Conservation (phyloP, 2,329 filamentous ascomycete species). For the Botryosphaeria dothidea region DNA sequence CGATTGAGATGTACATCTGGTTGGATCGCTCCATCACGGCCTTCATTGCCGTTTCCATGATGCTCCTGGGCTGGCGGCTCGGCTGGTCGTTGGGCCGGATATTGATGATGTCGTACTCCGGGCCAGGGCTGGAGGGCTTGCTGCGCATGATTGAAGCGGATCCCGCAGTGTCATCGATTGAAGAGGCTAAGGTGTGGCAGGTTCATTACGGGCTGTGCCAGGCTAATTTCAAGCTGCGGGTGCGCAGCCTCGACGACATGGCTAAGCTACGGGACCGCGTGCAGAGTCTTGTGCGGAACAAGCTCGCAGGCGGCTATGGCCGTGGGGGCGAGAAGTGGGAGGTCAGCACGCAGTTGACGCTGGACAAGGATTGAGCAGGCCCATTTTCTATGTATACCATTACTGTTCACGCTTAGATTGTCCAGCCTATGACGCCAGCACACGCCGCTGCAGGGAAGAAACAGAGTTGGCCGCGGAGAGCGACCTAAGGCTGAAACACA, state of each 20-base stretch:
- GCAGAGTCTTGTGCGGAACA: slow-evolving; percentile 76
- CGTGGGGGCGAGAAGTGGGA: slow-evolving; percentile 85
- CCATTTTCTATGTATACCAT: background rate
- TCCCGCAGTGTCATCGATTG: slow-evolving; percentile 71
- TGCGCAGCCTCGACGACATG: slow-evolving; percentile 65
- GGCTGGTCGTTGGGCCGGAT: slow-evolving; percentile 87
- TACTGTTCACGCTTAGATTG: background rate
- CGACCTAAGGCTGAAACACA: background rate
- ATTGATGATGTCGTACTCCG: slow-evolving; percentile 87
- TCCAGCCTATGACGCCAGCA: background rate
- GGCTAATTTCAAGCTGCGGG: slow-evolving; percentile 83
- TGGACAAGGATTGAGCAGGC: slow-evolving; percentile 25
- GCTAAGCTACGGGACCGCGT: slow-evolving; percentile 75
- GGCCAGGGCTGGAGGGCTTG: slow-evolving; percentile 66
- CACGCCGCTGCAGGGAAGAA: background rate
- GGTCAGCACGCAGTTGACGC: slow-evolving; percentile 78
- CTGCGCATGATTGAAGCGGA: slow-evolving; percentile 77
- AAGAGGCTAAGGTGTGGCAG: slow-evolving; percentile 97
- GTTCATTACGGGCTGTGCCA: slow-evolving; percentile 96
- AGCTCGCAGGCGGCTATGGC: slow-evolving; percentile 85
- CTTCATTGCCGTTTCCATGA: slow-evolving; percentile 84
- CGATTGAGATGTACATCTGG: slow-evolving; percentile 77
- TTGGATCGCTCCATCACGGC: slow-evolving; percentile 81
- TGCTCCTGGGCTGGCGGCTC: slow-evolving; percentile 77
- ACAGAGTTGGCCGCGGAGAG: background rate